Percentiles rank a stretch among this genome's conserved stretches.
phyloP scores from a whole-genome alignment of 306 rosid genomes.

The Oxytropis ochrocephala region DNA sequence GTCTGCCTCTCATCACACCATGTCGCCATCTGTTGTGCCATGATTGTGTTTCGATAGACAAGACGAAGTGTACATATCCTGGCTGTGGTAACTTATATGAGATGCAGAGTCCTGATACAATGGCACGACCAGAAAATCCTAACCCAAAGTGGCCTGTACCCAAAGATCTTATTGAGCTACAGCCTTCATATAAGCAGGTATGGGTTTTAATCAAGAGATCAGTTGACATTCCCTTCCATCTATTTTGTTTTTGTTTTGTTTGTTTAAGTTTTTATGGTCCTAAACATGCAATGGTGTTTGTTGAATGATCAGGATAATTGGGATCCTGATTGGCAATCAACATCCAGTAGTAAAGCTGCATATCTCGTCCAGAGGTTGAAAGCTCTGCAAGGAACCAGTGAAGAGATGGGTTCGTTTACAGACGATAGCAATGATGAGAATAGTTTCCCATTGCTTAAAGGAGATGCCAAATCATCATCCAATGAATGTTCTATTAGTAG shows the following conservation, averaged over 20 bases:
- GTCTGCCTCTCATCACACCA: constrained; percentile 87
- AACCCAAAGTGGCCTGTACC: constrained; percentile 97
- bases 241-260: neutral
- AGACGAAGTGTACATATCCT: constrained; percentile 75
- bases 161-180: constrained; percentile 93
- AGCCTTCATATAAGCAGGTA: constrained; percentile 97
- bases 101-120: constrained; percentile 81
- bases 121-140: constrained; percentile 89
- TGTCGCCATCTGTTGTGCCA: constrained; percentile 90
- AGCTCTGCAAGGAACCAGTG: constrained; percentile 57
- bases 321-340: constrained; percentile 99
- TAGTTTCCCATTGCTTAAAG: constrained; percentile 26
- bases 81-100: constrained; percentile 75
- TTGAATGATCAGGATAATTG: constrained; percentile 71
- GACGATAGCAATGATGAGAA: constrained; percentile 23
- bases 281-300: constrained; percentile 16
- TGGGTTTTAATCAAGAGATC: constrained; percentile 14
- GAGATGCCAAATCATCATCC: constrained; percentile 18
- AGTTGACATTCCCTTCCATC: constrained; percentile 11
- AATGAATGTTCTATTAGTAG: constrained; percentile 23
- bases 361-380: constrained; percentile 67
- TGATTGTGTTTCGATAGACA: constrained; percentile 80
- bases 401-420: constrained; percentile 19
- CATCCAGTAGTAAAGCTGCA: constrained; percentile 89
- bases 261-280: neutral